Evolutionary conservation across 2,329 filamentous ascomycete species (phyloP), one percentile per base, ranked within the genome.

Genomic region (Trichoderma arundinaceum): DNA sequence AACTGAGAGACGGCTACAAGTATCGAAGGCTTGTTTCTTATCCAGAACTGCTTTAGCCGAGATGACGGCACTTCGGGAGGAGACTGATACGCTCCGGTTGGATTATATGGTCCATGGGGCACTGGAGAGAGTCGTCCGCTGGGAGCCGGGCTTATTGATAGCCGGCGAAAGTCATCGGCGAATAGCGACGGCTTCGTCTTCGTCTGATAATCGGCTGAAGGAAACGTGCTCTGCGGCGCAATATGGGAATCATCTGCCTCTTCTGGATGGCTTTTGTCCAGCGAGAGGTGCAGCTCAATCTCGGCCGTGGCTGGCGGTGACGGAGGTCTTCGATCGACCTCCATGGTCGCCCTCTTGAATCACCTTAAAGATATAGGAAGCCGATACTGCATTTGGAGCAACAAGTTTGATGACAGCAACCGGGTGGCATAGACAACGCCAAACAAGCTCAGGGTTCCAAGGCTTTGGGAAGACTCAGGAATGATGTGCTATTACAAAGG

Each of bases 1-100:
- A 95, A 80, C 76, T 96, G 92, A 0, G 92, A 86, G 2, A 89
- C 68, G 17, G 93, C 81, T 49, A 97, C 91, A 51, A 93, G 81
- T 22, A 90, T 80, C 19, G 94, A 84, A 1, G 91, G 91, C 70
- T 90, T 89, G 72, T 95, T 93, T 62, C 81, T 79, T 4, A 77
- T 69, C 89, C 90, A 92, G 69, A 86, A 78, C 22, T 66, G 68
- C 22, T 69, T 59, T 66, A 73, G 68, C 10, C 81, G 51, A 3
- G 71, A 70, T 3, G 67, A 64, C 13, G 51, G 15, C 46, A 28
- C 61, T 32, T 32, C 49, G 35, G 51, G 43, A 12, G 63, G 33
- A 9, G 54, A 10, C n/a, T 44, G 35, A 43, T 60, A 22, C 4
- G 44, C 35, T 35, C 46, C 32, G 8, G 54, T 43, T 2, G 43